Percentiles rank a stretch among this genome's conserved stretches.
Evolutionary conservation across 495 filamentous ascomycete species (phyloP).

Genomic region (Penicillium lagena): DNA sequence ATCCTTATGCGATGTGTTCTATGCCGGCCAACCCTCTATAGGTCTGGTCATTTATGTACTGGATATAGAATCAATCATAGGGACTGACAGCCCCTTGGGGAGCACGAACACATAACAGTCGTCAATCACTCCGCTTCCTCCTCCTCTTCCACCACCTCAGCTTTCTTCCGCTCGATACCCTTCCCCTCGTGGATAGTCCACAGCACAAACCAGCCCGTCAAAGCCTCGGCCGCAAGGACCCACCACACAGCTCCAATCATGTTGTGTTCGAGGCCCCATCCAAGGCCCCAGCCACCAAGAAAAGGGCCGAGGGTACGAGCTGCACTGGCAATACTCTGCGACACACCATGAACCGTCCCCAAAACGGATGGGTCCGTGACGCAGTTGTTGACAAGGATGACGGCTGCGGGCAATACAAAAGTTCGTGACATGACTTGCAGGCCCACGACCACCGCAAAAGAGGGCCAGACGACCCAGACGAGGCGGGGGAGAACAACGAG

Average conservation of each 20-base stretch:
- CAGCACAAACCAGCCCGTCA: conserved; percentile 43
- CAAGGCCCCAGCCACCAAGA: conserved; percentile 58
- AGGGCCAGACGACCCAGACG: conserved; percentile 44
- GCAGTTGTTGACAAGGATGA: conserved; percentile 65
- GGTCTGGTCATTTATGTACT: too few relatives aligned
- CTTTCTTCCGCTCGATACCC: conserved; percentile 30
- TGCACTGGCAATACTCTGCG: conserved; percentile 53
- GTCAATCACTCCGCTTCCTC: conserved; percentile 7
- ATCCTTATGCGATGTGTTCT: neutral
- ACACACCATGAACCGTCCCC: conserved; percentile 65
- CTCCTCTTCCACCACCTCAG: conserved; percentile 8
- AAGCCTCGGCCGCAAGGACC: conserved; percentile 47
- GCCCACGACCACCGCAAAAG: conserved; percentile 54
- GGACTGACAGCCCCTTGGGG: too few relatives aligned
- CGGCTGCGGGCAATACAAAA: conserved; percentile 60
- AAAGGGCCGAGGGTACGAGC: conserved; percentile 61
- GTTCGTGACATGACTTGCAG: conserved; percentile 67
- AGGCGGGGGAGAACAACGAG: conserved; percentile 51
- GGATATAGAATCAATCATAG: neutral
- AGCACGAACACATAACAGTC: too few relatives aligned
- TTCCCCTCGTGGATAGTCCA: conserved; percentile 49
- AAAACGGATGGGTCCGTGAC: conserved; percentile 56
- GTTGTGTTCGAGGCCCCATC: conserved; percentile 56
- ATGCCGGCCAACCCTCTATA: too few relatives aligned
- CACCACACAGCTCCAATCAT: conserved; percentile 68